These are phyloP conservation scores for Zygosaccharomyces kombuchaensis DNA, from an alignment of 805 yeast species.

Conservation along the genomic window DNA sequence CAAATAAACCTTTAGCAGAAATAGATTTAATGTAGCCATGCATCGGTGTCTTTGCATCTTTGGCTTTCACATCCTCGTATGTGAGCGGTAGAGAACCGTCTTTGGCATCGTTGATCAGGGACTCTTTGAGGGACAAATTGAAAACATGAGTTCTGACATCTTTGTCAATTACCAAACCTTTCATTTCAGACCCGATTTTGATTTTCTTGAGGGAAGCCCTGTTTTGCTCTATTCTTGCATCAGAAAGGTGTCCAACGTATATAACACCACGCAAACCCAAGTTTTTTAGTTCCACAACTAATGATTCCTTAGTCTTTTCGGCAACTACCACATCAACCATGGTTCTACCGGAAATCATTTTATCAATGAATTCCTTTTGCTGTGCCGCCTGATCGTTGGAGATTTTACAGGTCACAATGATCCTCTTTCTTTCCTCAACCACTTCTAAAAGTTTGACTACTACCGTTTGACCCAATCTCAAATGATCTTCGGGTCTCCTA, in stretches of 20 bases:
- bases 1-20: constrained; percentile 77
- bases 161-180: constrained; percentile 64
- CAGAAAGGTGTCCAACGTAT: constrained; percentile 69
- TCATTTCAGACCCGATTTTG: constrained; percentile 54
- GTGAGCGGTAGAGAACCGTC: constrained; percentile 48
- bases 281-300: constrained; percentile 56
- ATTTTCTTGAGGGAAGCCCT: constrained; percentile 60
- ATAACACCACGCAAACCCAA: constrained; percentile 62
- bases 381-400: constrained; percentile 46
- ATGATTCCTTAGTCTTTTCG: constrained; percentile 71
- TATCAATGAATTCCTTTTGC: constrained; percentile 45
- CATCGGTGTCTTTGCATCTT: constrained; percentile 43
- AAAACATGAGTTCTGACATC: constrained; percentile 58
- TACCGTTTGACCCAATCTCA: constrained; percentile 81
- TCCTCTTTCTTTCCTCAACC: constrained; percentile 48
- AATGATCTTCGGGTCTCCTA: constrained; percentile 67
- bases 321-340: constrained; percentile 56
- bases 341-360: constrained; percentile 57
- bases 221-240: constrained; percentile 68
- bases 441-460: constrained; percentile 59
- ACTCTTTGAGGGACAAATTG: constrained; percentile 58
- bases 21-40: constrained; percentile 76
- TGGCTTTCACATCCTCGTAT: constrained; percentile 50
- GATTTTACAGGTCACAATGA: constrained; percentile 71
- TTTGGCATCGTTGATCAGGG: constrained; percentile 63